Conservation (phyloP, 164 flowering plant genomes). For the Macadamia tetraphylla region DNA sequence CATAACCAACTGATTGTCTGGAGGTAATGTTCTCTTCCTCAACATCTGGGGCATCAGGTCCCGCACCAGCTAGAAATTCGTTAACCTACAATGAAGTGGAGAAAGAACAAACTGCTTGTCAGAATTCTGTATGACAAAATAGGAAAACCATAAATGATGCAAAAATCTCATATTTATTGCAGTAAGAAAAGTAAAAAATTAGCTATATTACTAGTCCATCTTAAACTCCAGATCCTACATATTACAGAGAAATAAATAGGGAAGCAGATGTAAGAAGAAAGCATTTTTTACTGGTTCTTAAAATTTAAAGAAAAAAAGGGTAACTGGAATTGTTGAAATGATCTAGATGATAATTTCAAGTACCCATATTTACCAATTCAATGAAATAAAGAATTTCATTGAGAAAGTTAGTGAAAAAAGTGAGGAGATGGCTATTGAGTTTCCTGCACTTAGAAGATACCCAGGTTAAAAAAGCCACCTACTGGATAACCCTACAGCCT, state of each 20-base stretch:
- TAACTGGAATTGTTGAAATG: too few relatives aligned
- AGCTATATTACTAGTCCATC: not conserved
- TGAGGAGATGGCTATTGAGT: not conserved
- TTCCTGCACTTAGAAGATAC: not conserved
- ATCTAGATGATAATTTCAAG: not conserved
- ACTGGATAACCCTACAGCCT: not conserved
- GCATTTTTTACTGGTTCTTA: too few relatives aligned
- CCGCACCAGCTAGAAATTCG: conserved; percentile 96
- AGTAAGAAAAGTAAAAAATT: not conserved
- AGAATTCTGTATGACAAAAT: not conserved
- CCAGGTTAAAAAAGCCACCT: not conserved
- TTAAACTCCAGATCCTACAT: too few relatives aligned
- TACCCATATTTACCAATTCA: not conserved
- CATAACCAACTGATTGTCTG: conserved; percentile 90
- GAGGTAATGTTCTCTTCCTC: conserved; percentile 80
- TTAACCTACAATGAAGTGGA: conserved; percentile 52
- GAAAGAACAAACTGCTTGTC: not conserved
- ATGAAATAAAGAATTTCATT: too few relatives aligned
- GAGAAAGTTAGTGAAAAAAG: not conserved
- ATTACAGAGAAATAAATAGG: too few relatives aligned
- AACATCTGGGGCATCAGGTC: conserved; percentile 99
- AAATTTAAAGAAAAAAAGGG: too few relatives aligned
- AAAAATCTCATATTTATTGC: too few relatives aligned
- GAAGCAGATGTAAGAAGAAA: too few relatives aligned
- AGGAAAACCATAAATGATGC: not conserved